phyloP scores from a whole-genome alignment of 176 grass and related monocot genomes.

The Triticum turgidum region DNA sequence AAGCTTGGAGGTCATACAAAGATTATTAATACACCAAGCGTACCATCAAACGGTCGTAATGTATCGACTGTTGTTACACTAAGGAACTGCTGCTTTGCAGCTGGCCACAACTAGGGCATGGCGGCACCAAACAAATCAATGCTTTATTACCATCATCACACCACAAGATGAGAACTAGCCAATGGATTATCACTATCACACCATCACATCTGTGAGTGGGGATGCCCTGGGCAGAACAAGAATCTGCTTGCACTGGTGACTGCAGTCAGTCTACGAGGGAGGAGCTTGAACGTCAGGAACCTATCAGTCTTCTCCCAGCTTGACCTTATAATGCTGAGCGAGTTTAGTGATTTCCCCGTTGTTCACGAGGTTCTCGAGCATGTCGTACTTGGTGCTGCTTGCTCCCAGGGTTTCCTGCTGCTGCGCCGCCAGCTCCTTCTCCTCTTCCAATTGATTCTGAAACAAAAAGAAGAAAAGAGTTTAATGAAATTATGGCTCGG shows the following conservation, averaged over 20 bases:
- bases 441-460: slow-evolving; percentile 55
- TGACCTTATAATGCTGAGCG: slow-evolving; percentile 45
- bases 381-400: slow-evolving; percentile 50
- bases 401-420: slow-evolving; percentile 44
- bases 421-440: slow-evolving; percentile 47
- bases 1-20: not conserved
- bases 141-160: not conserved
- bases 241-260: not conserved
- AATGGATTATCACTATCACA: too few species aligned
- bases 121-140: not conserved
- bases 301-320: slow-evolving; percentile 34
- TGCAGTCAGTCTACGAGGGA: not conserved
- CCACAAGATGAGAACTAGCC: too few species aligned
- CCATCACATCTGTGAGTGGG: not conserved
- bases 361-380: slow-evolving; percentile 41
- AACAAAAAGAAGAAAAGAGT: not conserved
- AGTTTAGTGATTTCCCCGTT: slow-evolving; percentile 37
- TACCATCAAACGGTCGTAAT: not conserved
- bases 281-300: not conserved
- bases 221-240: not conserved
- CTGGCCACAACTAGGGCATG: not conserved
- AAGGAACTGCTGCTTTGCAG: not conserved
- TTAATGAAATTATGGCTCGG: not conserved
- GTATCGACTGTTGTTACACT: not conserved
- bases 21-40: not conserved